These are phyloP conservation scores for Mycena sanguinolenta DNA, from an alignment of 768 basidiomycete genomes.

Conservation along the genomic window DNA sequence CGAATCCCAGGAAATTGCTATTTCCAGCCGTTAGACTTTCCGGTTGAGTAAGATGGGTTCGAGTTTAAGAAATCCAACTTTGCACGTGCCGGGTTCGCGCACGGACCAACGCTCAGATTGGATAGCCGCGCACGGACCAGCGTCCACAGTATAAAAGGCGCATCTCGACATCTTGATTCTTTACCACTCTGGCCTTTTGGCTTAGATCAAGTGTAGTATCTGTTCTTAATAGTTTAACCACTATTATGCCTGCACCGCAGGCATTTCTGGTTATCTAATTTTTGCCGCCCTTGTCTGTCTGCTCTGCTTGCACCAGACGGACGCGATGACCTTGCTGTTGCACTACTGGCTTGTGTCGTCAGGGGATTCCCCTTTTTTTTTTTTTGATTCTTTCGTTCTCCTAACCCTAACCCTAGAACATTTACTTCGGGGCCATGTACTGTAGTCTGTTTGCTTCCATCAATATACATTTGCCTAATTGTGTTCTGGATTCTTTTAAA, in stretches of 20 bases:
- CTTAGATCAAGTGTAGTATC: slow-evolving; percentile 99
- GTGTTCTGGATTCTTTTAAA: no score
- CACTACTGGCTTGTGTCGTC: slow-evolving; percentile 52
- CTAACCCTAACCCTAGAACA: not conserved
- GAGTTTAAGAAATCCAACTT: no score
- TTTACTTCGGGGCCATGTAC: no score
- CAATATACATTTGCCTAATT: no score
- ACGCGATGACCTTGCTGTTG: slow-evolving; percentile 43
- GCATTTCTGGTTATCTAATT: slow-evolving; percentile 30
- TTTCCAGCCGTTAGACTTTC: no score
- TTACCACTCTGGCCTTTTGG: slow-evolving; percentile 95
- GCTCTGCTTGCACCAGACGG: slow-evolving; percentile 43
- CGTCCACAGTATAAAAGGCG: no score
- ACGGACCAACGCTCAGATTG: not conserved
- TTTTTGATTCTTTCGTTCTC: not conserved
- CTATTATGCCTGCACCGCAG: slow-evolving; percentile 69
- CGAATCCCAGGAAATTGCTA: no score
- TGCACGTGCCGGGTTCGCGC: no score
- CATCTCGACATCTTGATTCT: not conserved
- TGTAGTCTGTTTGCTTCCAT: no score
- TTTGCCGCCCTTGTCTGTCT: slow-evolving; percentile 33
- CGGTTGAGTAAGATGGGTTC: not conserved
- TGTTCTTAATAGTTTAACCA: slow-evolving; percentile 84
- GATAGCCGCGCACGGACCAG: no score
- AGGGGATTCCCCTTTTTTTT: slow-evolving; percentile 43